A percentile compares a stretch with the other conserved stretches of the same genome.
phyloP scores from a whole-genome alignment of 1,284 basidiomycete genomes.

The Fomitopsis pinicola region DNA sequence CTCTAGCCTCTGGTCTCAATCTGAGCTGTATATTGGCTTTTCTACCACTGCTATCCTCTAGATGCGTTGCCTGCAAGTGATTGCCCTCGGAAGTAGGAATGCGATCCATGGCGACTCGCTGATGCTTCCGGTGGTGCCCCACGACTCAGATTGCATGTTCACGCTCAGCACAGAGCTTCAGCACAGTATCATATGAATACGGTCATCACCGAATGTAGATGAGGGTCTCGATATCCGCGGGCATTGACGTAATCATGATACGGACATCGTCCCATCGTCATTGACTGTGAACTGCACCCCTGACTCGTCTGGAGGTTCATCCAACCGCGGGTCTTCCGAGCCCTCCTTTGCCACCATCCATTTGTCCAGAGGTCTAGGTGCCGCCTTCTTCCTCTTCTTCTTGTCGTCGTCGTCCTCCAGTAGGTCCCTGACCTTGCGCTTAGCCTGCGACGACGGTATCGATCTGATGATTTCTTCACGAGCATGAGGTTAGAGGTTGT shows the following conservation, averaged over 20 bases:
- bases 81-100: neutral
- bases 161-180: too few species aligned
- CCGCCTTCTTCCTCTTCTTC: slow-evolving; percentile 7
- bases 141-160: too few species aligned
- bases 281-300: slow-evolving; percentile 20
- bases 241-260: neutral
- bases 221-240: neutral
- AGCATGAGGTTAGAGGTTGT: neutral
- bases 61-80: neutral
- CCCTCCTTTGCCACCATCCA: slow-evolving; percentile 15
- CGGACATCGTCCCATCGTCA: slow-evolving; percentile 28
- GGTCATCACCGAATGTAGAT: too few species aligned
- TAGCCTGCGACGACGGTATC: slow-evolving; percentile 27
- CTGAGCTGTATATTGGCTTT: neutral
- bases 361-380: slow-evolving; percentile 33
- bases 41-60: neutral
- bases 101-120: neutral
- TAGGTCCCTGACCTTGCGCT: slow-evolving; percentile 36
- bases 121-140: too few species aligned
- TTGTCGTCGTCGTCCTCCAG: slow-evolving; percentile 11
- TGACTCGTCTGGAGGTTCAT: neutral
- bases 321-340: neutral
- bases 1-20: neutral
- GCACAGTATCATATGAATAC: too few species aligned
- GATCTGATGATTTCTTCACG: slow-evolving; percentile 52